Evolutionary conservation across 352 stramenopile species (phyloP).

Genomic region (Pythium rishiriense): DNA sequence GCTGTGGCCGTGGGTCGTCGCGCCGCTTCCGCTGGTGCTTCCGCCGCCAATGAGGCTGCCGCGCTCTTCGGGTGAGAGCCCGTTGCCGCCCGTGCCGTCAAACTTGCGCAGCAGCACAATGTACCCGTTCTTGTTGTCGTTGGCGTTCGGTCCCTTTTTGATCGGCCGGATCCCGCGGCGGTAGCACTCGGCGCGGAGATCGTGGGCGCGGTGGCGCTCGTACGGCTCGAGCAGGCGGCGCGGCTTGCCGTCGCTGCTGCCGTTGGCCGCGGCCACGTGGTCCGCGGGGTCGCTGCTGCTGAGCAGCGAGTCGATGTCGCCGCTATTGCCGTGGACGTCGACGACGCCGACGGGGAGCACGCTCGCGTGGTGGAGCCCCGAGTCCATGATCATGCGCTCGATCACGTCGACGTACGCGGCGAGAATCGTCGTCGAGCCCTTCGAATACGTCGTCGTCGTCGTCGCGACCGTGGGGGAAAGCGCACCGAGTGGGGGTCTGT

Average conservation of each 20-base stretch:
- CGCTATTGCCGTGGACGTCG: conserved; percentile 48
- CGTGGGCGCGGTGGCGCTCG: conserved; percentile 72
- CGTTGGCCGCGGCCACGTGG: conserved; percentile 13
- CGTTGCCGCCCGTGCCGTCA: conserved; percentile 36
- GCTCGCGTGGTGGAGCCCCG: conserved; percentile 21
- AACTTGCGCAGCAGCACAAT: conserved; percentile 67
- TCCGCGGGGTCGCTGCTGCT: conserved; percentile 32
- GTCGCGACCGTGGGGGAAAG: neutral
- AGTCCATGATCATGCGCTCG: conserved; percentile 32
- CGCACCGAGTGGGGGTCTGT: neutral
- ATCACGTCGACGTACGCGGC: conserved; percentile 27
- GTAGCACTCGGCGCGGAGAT: conserved; percentile 80
- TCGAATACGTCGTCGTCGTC: conserved; percentile 21
- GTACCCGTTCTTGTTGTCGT: conserved; percentile 86
- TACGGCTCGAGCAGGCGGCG: conserved; percentile 66
- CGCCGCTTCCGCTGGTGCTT: neutral
- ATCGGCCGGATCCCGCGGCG: conserved; percentile 69
- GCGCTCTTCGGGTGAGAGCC: conserved; percentile 18
- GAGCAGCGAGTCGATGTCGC: conserved; percentile 73
- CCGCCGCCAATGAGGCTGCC: conserved; percentile 13
- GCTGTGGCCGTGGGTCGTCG: neutral
- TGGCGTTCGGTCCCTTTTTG: conserved; percentile 82
- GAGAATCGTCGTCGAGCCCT: conserved; percentile 25
- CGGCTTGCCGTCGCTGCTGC: conserved; percentile 7
- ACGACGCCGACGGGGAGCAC: conserved; percentile 31